These are phyloP conservation scores for Stropharia rugosoannulata DNA, from an alignment of 768 basidiomycete species.

Conservation along the genomic window DNA sequence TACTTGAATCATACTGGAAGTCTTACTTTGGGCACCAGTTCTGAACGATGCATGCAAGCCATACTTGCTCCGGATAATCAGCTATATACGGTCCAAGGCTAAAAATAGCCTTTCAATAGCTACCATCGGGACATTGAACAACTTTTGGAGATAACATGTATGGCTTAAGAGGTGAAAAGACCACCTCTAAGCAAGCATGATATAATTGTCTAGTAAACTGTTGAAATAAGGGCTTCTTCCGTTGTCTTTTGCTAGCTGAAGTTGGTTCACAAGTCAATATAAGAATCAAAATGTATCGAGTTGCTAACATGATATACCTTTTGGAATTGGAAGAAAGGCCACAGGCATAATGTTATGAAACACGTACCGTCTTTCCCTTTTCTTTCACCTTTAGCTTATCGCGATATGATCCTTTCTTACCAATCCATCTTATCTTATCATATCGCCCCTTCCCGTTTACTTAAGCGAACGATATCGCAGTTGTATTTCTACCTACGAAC, in stretches of 20 bases:
- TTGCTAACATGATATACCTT: too few species aligned
- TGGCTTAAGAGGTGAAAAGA: conserved; percentile 14
- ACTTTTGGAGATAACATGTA: conserved; percentile 21
- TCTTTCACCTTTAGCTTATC: too few species aligned
- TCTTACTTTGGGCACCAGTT: conserved; percentile 23
- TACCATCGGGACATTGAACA: conserved; percentile 30
- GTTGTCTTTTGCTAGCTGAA: conserved; percentile 16
- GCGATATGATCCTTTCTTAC: too few species aligned
- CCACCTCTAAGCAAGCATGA: conserved; percentile 19
- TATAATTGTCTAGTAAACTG: conserved; percentile 26
- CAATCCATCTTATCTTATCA: too few species aligned
- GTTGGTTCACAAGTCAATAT: background rate
- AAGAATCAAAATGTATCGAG: too few species aligned
- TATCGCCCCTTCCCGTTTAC: too few species aligned
- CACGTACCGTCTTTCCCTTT: too few species aligned
- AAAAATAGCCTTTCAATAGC: conserved; percentile 27
- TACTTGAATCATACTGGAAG: too few species aligned
- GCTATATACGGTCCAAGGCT: conserved; percentile 33
- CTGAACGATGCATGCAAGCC: conserved; percentile 22
- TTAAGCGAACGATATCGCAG: too few species aligned
- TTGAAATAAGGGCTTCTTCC: conserved; percentile 14
- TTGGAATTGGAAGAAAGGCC: conserved; percentile 35
- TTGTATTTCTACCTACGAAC: too few species aligned
- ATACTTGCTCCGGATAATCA: conserved; percentile 38
- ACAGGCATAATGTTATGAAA: too few species aligned